A percentile compares a stretch with the other conserved stretches of the same genome.
These are phyloP conservation scores for Eucalyptus curtisii DNA, from an alignment of 345 rosid species.

Conservation along the genomic window DNA sequence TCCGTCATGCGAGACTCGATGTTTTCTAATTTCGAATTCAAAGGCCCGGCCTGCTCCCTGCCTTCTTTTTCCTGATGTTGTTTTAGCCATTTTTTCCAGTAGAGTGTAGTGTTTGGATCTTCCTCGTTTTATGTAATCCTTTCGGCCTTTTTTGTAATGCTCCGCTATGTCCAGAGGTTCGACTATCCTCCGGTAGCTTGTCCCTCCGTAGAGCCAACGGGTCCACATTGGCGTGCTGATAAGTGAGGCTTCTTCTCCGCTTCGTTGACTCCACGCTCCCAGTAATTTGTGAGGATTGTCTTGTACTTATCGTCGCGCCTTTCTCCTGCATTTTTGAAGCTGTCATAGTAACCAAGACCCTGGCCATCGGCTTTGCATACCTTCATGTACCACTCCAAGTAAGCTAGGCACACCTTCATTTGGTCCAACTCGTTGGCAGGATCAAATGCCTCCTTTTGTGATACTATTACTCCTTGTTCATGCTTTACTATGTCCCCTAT, in stretches of 20 bases:
- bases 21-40: too few relatives aligned
- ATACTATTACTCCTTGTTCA: neutral
- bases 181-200: conserved; percentile 41
- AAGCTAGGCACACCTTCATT: conserved; percentile 22
- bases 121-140: conserved; percentile 17
- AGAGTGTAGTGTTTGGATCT: neutral
- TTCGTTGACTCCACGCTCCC: conserved; percentile 35
- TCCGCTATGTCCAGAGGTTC: conserved; percentile 77
- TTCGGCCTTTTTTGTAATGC: neutral
- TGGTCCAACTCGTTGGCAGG: conserved; percentile 11
- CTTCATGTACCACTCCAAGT: conserved; percentile 55
- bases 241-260: conserved; percentile 38
- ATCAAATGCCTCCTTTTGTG: conserved; percentile 5
- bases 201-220: conserved; percentile 28
- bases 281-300: conserved; percentile 16
- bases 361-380: neutral
- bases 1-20: too few relatives aligned
- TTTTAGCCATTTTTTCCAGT: too few relatives aligned
- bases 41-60: too few relatives aligned
- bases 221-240: conserved; percentile 1
- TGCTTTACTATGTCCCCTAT: neutral
- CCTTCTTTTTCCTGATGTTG: too few relatives aligned
- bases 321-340: neutral
- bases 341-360: conserved; percentile 41
- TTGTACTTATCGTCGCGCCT: neutral